A percentile compares a stretch with the other conserved stretches of the same genome.
phyloP scores from a whole-genome alignment of 345 rosid species.

The Syzygium jambos region DNA sequence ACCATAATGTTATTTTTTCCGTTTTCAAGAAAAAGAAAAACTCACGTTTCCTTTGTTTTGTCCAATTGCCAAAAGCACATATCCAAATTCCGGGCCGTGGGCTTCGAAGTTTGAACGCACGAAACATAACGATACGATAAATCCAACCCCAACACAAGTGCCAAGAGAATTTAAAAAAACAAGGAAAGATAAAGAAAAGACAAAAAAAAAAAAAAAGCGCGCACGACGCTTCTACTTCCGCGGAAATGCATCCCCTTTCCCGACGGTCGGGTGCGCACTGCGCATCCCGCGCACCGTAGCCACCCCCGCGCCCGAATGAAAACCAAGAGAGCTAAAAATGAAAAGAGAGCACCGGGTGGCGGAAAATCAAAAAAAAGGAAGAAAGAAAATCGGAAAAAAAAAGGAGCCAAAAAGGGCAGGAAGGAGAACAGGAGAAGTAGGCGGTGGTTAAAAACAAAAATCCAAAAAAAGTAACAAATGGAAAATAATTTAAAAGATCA shows the following conservation, averaged over 20 bases:
- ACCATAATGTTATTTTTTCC: no score
- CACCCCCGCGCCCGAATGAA: not conserved
- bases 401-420: not conserved
- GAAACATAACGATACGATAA: no score
- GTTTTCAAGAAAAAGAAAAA: no score
- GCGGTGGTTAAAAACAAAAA: not conserved
- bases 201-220: not conserved
- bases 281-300: not conserved
- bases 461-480: not conserved
- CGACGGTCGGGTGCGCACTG: not conserved
- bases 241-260: not conserved
- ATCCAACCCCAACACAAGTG: not conserved
- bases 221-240: not conserved
- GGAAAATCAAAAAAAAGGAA: not conserved
- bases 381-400: not conserved
- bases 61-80: not conserved
- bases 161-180: not conserved
- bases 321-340: not conserved
- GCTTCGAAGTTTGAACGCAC: not conserved
- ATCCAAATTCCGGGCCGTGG: not conserved
- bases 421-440: not conserved
- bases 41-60: no score
- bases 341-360: not conserved
- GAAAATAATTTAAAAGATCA: not conserved
- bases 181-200: not conserved